Evolutionary conservation across 441 rosid species (phyloP), one percentile per base, ranked within the genome.

Genomic region (Populus hybrid): DNA sequence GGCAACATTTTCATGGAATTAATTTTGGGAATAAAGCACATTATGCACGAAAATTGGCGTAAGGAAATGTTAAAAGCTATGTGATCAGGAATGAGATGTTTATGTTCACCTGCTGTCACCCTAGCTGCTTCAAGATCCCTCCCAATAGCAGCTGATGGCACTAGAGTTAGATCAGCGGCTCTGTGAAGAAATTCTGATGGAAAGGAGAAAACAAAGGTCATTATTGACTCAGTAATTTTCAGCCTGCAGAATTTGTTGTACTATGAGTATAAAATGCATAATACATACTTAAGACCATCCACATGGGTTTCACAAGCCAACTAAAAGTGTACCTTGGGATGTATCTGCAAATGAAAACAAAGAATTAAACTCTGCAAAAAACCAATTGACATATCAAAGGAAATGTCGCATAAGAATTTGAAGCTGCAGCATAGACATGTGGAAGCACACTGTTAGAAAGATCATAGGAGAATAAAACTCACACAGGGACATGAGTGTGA

Each of bases 401-500:
- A 18, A 64, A 61, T 35, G 2, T 34, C 21, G 19, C 8, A 61
- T 23, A 40, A 28, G 21, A 50, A 81, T 8, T 23, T 21, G 40
- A 65, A 76, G 57, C 24, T 59, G 67, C 67, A 73, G 19, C 50
- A 78, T 26, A 69, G 23, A 40, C 46, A 42, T 7, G 38, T 34
- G 34, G 18, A 66, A 9, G 28, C 71, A 78, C 67, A 68, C 36
- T 53, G 19, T 42, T 18, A 67, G 35, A 59, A 14, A 69, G 42
- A 42, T 16, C 5, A 9, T 16, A 75, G 70, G 65, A 75, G 63
- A 70, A 70, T 57, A 30, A 66, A 81, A 87, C 99, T 91, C 85
- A 95, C 99, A 95, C 98, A 70, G 99, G 99, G 72, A 95, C 99
- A 69, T 95, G 99, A 73, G 98, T 95, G 82, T 95, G 99, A 84